Evolutionary conservation across 169 alveolate species (phyloP), one percentile per base, ranked within the genome.

Genomic region (Cryptosporidium felis): DNA sequence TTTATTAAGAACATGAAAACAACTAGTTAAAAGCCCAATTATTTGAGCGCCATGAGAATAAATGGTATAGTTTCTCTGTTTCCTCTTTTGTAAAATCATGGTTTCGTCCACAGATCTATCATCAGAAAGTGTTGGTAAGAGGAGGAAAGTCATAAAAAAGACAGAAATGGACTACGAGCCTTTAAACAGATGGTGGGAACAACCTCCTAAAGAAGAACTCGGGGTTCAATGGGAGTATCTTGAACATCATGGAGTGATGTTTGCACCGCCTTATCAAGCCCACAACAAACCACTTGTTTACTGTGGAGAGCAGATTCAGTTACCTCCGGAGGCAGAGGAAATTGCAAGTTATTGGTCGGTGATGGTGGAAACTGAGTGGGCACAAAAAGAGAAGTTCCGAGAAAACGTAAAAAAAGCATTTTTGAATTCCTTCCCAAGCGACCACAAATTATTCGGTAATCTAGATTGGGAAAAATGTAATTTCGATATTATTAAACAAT

Each of bases 301-400:
- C 80, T 94, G 96, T 82, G 98, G 98, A 0, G 89, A 93, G 49
- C 89, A 89, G 28, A 66, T 95, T 36, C 89, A 88, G 30, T 90
- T 98, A 40, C 94, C 96, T 53, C 97, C 98, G 1, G 97, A 97
- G 28, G 92, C 97, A 62, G 99, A 98, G 88, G 99, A 98, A 90
- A 93, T 97, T 16, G 99, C 99, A n/a, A 97, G 97, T 21, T 96
- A 93, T 92, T 98, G 99, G 98, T 91, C 98, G 23, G 91, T 94
- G 60, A 96, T 98, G 16, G 36, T 94, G 34, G 98, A 92, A 58
- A 93, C 97, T 32, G 98, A 96, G 62, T 97, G 94, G 90, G 97
- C 96, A 23, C 90, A 92, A 60, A 97, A 97, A 82, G 96, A 92
- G 40, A 94, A 90, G 40, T 97, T 96, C 90, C 90, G 91, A 66